Base-by-base conservation (phyloP, 108 stramenopile species). In the Stephanodiscus triporus region DNA sequence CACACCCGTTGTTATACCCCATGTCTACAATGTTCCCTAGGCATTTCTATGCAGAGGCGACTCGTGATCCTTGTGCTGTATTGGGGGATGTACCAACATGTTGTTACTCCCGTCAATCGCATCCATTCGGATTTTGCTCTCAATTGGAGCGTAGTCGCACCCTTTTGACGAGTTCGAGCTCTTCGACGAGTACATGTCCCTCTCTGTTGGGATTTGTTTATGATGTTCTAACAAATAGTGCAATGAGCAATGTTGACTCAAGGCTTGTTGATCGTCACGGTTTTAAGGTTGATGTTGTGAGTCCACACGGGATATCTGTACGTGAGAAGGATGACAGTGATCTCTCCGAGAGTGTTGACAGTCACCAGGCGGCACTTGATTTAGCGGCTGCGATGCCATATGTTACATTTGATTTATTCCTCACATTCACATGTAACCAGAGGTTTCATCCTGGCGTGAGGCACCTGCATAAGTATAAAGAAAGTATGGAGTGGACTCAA, bases 381-480 rank as follows among this genome's bases (percentile, higher is more conserved):
- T 30, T 73, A 22, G 54, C 72, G 16, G 61, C 49, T 20, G 29
- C 72, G 24, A 47, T 48, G 36, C 19, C 36, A 23, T 63, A 63
- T 34, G 26, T 62, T 37, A 42, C 26, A 30, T 73, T 32, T 32
- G 47, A 62, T 54, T n/a, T 38, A 19, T 73, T 73, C 61, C n/a
- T 26, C 2, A 73, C 72, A 22, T 61, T 63, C 32, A 73, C 72
- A 23, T 49, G 32, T 11, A 73, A 73, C 30, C 61, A 62, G 30
- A 30, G 34, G 7, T 23, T 53, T 16, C 45, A 61, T 48, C 62
- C 62, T 30, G 61, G 62, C 17, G 11, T 64, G 14, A 73, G 47
- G 17, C 51, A 53, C 51, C 14, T 73, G 7, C 34, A 61, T 17
- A 32, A 30, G 19, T 63, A 29, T n/a, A 63, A 63, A 47, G 19